Percentiles rank a stretch among this genome's conserved stretches.
Conservation (phyloP, 306 rosid species). For the Chamaecrista fasciculata region DNA sequence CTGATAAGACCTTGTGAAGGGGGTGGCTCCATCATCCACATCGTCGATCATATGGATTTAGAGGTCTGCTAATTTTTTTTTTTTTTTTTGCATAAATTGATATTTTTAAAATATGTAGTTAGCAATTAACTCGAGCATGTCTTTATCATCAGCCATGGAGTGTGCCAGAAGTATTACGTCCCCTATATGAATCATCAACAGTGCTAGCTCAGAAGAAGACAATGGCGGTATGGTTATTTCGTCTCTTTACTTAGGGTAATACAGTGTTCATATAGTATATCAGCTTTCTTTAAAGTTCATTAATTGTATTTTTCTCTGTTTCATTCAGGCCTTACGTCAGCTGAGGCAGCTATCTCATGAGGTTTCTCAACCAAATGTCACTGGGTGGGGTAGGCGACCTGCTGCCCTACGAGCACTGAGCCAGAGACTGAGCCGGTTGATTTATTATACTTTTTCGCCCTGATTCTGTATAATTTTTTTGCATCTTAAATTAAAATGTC, state of each 20-base stretch:
- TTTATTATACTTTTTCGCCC: not conserved
- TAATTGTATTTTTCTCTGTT: not conserved
- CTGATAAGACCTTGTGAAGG: slow-evolving; percentile 86
- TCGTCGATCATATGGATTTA: slow-evolving; percentile 80
- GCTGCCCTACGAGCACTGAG: slow-evolving; percentile 6
- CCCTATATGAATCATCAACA: slow-evolving; percentile 81
- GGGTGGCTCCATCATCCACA: slow-evolving; percentile 83
- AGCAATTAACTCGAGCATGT: not conserved
- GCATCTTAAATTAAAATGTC: not conserved
- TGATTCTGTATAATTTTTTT: not conserved
- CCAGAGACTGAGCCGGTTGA: slow-evolving; percentile 17
- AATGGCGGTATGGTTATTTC: slow-evolving; percentile 51
- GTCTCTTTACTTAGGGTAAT: not conserved
- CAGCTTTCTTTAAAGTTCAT: not conserved
- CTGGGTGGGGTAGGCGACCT: slow-evolving; percentile 19
- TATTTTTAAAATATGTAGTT: not conserved
- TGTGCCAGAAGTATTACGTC: slow-evolving; percentile 86
- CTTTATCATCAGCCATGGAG: slow-evolving; percentile 38
- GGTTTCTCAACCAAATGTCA: slow-evolving; percentile 6
- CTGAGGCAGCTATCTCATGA: slow-evolving; percentile 14
- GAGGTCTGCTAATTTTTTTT: too few species aligned
- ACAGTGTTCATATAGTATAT: not conserved
- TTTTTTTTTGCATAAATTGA: not conserved
- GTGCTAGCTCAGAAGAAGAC: slow-evolving; percentile 82
- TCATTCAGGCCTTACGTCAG: slow-evolving; percentile 12